Percentiles rank a stretch among this genome's conserved stretches.
These are phyloP conservation scores for Cucurbita moschata DNA, from an alignment of 306 rosid genomes.

Conservation along the genomic window DNA sequence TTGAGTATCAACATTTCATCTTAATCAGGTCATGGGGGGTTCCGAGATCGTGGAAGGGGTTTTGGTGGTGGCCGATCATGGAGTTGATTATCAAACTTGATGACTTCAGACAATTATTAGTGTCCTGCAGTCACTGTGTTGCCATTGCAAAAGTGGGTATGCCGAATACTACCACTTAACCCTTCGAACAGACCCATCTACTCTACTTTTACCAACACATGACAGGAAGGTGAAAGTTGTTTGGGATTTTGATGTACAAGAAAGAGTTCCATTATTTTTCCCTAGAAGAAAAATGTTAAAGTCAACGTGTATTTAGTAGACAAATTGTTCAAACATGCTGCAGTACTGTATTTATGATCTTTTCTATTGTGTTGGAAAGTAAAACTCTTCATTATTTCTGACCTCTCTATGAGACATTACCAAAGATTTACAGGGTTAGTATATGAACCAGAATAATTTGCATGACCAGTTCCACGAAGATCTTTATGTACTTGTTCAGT, in stretches of 20 bases:
- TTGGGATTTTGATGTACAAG: slow-evolving; percentile 9
- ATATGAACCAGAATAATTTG: no score
- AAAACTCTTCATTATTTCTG: background rate
- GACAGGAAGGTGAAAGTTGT: slow-evolving; percentile 2
- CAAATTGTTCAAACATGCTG: background rate
- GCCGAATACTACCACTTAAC: background rate
- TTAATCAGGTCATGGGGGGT: slow-evolving; percentile 41
- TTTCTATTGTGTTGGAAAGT: background rate
- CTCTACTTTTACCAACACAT: background rate
- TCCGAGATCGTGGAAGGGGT: slow-evolving; percentile 56
- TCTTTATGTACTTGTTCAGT: no score
- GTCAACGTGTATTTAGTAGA: slow-evolving; percentile 1
- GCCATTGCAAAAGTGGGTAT: slow-evolving; percentile 1
- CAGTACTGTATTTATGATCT: background rate
- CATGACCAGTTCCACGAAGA: no score
- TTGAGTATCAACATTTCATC: background rate
- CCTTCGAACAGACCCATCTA: slow-evolving; percentile 3
- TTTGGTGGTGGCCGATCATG: slow-evolving; percentile 42
- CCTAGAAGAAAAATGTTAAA: background rate
- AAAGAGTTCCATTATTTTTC: background rate
- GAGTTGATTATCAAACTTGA: slow-evolving; percentile 27
- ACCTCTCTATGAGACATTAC: background rate
- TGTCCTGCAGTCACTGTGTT: background rate
- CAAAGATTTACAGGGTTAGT: background rate
- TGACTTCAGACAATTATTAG: background rate